A percentile compares a stretch with the other conserved stretches of the same genome.
Evolutionary conservation across 1,284 basidiomycete species (phyloP).

Genomic region (Puccinia horiana): DNA sequence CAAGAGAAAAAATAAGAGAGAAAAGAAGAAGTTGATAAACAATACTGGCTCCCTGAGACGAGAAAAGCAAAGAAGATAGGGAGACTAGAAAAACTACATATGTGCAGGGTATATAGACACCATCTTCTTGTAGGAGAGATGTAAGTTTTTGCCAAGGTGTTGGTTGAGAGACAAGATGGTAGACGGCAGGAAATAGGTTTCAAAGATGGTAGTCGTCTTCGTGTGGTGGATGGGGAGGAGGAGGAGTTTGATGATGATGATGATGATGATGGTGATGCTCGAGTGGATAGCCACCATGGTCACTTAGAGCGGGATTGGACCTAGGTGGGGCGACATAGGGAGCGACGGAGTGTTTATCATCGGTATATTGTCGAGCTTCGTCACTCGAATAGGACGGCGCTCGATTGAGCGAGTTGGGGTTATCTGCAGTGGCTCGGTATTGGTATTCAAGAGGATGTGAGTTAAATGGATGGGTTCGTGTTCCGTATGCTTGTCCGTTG

Average conservation of each 20-base stretch:
- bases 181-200: neutral
- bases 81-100: slow-evolving; percentile 5
- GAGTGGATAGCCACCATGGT: neutral
- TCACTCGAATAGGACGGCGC: slow-evolving; percentile 44
- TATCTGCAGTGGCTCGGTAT: neutral
- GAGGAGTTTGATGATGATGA: neutral
- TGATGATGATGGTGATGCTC: neutral
- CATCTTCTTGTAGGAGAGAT: too few species aligned
- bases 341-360: slow-evolving; percentile 20
- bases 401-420: neutral
- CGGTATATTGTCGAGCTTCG: slow-evolving; percentile 17
- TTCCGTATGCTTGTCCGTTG: neutral
- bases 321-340: neutral
- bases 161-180: neutral
- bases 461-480: neutral
- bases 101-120: neutral
- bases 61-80: neutral
- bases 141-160: neutral
- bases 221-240: neutral
- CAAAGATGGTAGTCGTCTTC: neutral
- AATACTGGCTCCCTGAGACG: neutral
- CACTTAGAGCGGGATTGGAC: neutral
- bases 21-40: neutral
- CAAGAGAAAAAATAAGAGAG: neutral
- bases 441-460: slow-evolving; percentile 18